Evolutionary conservation across 208 protist genomes (phyloP).

Genomic region (Naegleria fowleri): DNA sequence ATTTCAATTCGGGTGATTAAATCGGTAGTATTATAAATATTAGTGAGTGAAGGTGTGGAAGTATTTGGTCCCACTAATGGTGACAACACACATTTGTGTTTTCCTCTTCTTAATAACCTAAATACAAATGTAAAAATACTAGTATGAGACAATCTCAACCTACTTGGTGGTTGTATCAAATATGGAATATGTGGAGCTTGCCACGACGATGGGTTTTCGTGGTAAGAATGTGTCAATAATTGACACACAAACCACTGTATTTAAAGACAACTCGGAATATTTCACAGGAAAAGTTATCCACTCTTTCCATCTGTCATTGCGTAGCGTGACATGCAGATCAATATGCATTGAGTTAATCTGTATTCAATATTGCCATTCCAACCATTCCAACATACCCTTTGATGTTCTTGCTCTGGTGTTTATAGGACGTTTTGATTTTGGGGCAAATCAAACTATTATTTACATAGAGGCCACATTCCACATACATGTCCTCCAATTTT

Average conservation of each 20-base stretch:
- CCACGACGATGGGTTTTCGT: neutral
- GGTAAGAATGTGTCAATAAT: neutral
- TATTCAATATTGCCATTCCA: neutral
- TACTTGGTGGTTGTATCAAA: neutral
- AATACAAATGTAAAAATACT: neutral
- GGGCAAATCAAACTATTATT: neutral
- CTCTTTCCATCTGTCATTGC: slow-evolving; percentile 1
- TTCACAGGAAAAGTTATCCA: slow-evolving; percentile 15
- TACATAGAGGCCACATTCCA: neutral
- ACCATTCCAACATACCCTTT: neutral
- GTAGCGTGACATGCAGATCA: too few species aligned
- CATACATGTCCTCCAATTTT: neutral
- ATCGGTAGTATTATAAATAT: neutral
- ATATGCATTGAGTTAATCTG: too few species aligned
- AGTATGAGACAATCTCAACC: neutral
- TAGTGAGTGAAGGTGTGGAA: neutral
- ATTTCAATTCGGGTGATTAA: neutral
- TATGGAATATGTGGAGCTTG: neutral
- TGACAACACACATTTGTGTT: neutral
- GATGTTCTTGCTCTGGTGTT: neutral
- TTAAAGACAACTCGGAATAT: neutral
- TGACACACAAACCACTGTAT: neutral
- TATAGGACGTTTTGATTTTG: neutral
- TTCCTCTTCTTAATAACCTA: neutral
- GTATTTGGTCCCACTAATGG: neutral